Evolutionary conservation across 1,284 basidiomycete genomes (phyloP).

Genomic region (Boletellus deceptivus): DNA sequence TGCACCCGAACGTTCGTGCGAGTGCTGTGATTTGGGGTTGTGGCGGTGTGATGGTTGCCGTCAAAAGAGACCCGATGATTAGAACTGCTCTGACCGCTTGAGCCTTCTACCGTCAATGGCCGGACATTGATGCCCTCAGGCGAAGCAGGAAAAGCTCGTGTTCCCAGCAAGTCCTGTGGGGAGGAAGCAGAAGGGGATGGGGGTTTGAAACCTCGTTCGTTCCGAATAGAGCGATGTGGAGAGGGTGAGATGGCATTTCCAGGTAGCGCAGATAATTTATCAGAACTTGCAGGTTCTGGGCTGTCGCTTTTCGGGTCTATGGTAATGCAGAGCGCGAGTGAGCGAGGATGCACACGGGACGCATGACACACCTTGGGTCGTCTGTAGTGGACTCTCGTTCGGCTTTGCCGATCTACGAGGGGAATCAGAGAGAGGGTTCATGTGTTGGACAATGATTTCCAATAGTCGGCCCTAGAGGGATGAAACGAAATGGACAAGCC

Average conservation of each 20-base stretch:
- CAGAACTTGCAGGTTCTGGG: conserved; percentile 36
- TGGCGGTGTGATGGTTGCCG: conserved; percentile 33
- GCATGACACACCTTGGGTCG: conserved; percentile 10
- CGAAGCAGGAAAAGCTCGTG: conserved; percentile 23
- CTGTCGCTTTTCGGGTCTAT: conserved; percentile 10
- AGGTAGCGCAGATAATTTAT: conserved; percentile 42
- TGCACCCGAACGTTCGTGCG: conserved; percentile 26
- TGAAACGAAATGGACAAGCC: neutral
- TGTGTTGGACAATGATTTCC: conserved; percentile 12
- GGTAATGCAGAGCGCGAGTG: neutral
- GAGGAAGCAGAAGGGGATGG: conserved; percentile 28
- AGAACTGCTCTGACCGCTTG: conserved; percentile 30
- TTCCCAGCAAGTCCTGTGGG: conserved; percentile 14
- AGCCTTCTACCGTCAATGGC: conserved; percentile 30
- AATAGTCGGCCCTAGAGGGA: conserved; percentile 7
- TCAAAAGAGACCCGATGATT: conserved; percentile 44
- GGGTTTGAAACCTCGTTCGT: conserved; percentile 25
- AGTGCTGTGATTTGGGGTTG: conserved; percentile 31
- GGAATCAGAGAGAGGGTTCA: conserved; percentile 25
- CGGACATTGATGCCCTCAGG: conserved; percentile 17
- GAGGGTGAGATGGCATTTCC: conserved; percentile 30
- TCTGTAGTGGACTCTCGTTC: neutral
- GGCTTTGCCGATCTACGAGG: conserved; percentile 13
- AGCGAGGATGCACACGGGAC: neutral
- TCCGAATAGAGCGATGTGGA: conserved; percentile 20